phyloP scores from a whole-genome alignment of 2,329 filamentous ascomycete species.

The Akanthomyces dipterigenus region DNA sequence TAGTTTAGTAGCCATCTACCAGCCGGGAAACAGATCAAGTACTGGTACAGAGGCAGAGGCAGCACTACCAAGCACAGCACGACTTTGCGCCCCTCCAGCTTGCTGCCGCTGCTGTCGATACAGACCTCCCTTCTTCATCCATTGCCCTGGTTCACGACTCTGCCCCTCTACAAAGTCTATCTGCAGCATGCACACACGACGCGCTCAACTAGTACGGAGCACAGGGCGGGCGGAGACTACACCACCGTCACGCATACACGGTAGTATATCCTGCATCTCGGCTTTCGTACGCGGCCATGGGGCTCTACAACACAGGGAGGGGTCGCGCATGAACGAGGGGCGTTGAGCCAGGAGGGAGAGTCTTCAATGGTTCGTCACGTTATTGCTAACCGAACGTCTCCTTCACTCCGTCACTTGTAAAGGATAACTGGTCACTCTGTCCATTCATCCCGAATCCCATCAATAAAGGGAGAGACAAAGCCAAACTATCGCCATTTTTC shows the following conservation, averaged over 20 bases:
- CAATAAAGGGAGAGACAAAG: constrained; percentile 1
- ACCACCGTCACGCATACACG: neutral
- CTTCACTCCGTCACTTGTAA: neutral
- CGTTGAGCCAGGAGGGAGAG: neutral
- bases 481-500: neutral
- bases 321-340: neutral
- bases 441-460: neutral
- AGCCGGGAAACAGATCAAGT: too few species aligned
- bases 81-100: too few species aligned
- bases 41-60: too few species aligned
- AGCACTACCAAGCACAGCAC: too few species aligned
- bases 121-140: neutral
- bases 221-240: neutral
- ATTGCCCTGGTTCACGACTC: neutral
- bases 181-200: neutral
- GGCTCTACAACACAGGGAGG: neutral
- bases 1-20: too few species aligned
- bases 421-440: too few species aligned
- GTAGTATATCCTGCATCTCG: neutral
- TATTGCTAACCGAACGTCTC: neutral
- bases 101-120: too few species aligned
- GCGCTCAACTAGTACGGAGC: neutral
- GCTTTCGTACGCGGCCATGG: neutral
- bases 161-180: neutral
- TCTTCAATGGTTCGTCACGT: constrained; percentile 2